phyloP scores from a whole-genome alignment of 1,139 yeast species.

The Cylindricascospora bacillispora region DNA sequence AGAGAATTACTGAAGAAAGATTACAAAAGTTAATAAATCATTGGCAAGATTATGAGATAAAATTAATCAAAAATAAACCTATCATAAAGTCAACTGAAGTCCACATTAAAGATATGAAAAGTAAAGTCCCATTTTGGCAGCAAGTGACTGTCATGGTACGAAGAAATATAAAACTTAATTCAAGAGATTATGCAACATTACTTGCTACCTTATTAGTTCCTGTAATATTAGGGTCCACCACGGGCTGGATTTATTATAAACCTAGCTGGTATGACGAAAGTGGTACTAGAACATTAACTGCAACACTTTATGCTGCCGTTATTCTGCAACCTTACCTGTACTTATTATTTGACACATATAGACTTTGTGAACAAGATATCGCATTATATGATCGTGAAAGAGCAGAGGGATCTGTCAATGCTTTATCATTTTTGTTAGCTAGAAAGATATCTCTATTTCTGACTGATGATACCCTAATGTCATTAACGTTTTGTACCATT shows the following conservation, averaged over 20 bases:
- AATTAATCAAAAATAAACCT: constrained; percentile 9
- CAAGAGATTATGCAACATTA: constrained; percentile 48
- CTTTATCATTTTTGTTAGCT: constrained; percentile 48
- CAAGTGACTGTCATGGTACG: constrained; percentile 46
- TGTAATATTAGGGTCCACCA: constrained; percentile 41
- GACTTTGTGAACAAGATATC: constrained; percentile 60
- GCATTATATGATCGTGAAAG: constrained; percentile 61
- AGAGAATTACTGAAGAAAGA: constrained; percentile 29
- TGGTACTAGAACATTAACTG: constrained; percentile 56
- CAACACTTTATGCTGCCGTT: constrained; percentile 49
- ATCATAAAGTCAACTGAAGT: constrained; percentile 5
- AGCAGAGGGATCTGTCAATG: constrained; percentile 49
- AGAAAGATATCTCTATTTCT: constrained; percentile 54
- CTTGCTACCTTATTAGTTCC: constrained; percentile 44
- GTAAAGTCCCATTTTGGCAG: constrained; percentile 29
- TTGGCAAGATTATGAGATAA: constrained; percentile 34
- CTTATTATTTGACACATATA: constrained; percentile 57
- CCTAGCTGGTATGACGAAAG: constrained; percentile 44
- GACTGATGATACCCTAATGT: constrained; percentile 57
- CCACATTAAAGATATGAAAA: constrained; percentile 14
- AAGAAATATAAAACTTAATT: constrained; percentile 42
- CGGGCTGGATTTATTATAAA: constrained; percentile 68
- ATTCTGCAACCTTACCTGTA: constrained; percentile 62
- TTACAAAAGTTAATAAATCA: constrained; percentile 33
- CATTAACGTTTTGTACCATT: constrained; percentile 44